Conservation (phyloP, 495 filamentous ascomycete genomes). For the Coniosporium apollinis region DNA sequence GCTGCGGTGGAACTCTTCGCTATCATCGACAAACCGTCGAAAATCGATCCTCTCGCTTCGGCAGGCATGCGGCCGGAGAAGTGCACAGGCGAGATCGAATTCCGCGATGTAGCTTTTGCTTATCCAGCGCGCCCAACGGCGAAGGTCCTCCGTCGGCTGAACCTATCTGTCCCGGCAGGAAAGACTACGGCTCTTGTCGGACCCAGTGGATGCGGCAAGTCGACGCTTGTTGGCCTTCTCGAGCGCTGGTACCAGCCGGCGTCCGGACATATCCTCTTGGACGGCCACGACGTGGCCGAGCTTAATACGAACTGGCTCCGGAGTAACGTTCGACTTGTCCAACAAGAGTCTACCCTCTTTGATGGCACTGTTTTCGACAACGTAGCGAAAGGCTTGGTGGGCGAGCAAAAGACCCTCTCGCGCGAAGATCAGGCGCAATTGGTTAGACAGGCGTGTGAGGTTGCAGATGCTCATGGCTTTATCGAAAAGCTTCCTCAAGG, state of each 20-base stretch:
- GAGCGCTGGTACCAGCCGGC: slow-evolving; percentile 15
- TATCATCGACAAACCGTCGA: slow-evolving; percentile 20
- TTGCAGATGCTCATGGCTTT: slow-evolving; percentile 14
- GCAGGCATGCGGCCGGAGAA: slow-evolving; percentile 11
- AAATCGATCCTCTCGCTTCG: slow-evolving; percentile 17
- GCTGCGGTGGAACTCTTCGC: slow-evolving; percentile 24
- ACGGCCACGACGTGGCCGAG: slow-evolving; percentile 8
- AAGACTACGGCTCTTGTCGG: slow-evolving; percentile 22
- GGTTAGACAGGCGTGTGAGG: slow-evolving; percentile 12
- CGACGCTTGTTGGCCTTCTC: slow-evolving; percentile 17
- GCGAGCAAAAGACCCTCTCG: slow-evolving; percentile 5
- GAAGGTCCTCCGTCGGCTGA: slow-evolving; percentile 12
- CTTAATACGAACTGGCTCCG: slow-evolving; percentile 13
- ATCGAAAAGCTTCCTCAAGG: slow-evolving; percentile 14
- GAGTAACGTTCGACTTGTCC: slow-evolving; percentile 12
- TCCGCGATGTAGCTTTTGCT: slow-evolving; percentile 13
- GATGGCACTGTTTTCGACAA: slow-evolving; percentile 13
- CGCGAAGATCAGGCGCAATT: slow-evolving; percentile 10
- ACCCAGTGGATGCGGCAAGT: slow-evolving; percentile 18
- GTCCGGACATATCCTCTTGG: slow-evolving; percentile 11
- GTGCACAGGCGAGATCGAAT: slow-evolving; percentile 13
- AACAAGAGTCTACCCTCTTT: slow-evolving; percentile 16
- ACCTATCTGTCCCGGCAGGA: slow-evolving; percentile 11
- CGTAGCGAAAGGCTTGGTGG: slow-evolving; percentile 12
- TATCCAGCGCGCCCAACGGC: slow-evolving; percentile 15